Conservation (phyloP, 495 filamentous ascomycete genomes). For the Hapsidospora chrysogenum region DNA sequence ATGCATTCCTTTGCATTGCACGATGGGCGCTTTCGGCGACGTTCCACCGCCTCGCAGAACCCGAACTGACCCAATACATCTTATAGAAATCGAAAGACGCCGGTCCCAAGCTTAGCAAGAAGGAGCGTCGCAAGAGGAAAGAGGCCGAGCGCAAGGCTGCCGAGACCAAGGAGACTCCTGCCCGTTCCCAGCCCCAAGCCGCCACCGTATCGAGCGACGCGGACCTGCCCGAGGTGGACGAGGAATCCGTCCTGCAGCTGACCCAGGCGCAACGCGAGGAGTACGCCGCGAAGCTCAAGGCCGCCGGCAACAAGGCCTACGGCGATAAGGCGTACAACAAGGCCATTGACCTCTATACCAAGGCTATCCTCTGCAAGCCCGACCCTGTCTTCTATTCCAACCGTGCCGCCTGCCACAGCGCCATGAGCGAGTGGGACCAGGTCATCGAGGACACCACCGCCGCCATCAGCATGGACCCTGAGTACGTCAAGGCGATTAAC, state of each 20-base stretch:
- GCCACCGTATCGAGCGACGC: constrained; percentile 50
- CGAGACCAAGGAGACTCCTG: constrained; percentile 18
- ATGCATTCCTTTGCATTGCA: neutral
- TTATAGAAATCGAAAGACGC: too few relatives aligned
- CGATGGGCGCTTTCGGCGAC: neutral
- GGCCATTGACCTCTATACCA: constrained; percentile 86
- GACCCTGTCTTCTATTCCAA: constrained; percentile 99
- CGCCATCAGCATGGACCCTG: constrained; percentile 75
- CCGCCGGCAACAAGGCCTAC: constrained; percentile 92
- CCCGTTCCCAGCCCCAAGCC: constrained; percentile 20
- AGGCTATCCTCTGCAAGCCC: constrained; percentile 90
- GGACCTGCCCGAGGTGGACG: constrained; percentile 73
- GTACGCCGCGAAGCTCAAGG: constrained; percentile 80
- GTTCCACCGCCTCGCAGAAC: constrained; percentile 5
- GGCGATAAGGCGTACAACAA: constrained; percentile 76
- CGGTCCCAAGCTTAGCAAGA: constrained; percentile 29
- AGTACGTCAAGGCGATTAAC: constrained; percentile 97
- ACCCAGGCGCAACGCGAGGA: constrained; percentile 64
- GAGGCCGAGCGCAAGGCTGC: constrained; percentile 50
- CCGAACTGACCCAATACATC: too few relatives aligned
- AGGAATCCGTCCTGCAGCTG: constrained; percentile 51
- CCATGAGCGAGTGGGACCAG: constrained; percentile 80
- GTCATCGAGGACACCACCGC: constrained; percentile 95
- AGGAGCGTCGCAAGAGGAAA: constrained; percentile 49
- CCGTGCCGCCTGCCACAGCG: constrained; percentile 92